phyloP scores from a whole-genome alignment of 768 basidiomycete genomes.

The Lactarius trivialis region DNA sequence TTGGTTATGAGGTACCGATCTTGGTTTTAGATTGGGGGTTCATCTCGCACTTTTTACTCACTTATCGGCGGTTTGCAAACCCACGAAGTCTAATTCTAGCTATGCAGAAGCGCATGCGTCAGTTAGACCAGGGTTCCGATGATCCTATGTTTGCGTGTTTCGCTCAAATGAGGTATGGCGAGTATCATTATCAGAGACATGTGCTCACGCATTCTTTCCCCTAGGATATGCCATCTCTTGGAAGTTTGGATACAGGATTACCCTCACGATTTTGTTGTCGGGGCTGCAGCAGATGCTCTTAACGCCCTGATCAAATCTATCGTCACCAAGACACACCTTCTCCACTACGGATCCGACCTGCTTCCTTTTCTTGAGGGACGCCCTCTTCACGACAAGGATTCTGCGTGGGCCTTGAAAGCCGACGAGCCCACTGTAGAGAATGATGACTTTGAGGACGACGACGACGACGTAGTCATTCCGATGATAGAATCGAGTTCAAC shows the following conservation, averaged over 20 bases:
- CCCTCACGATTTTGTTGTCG: slow-evolving; percentile 74
- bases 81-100: slow-evolving; percentile 75
- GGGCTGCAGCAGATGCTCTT: slow-evolving; percentile 65
- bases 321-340: slow-evolving; percentile 68
- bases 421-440: slow-evolving; percentile 53
- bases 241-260: slow-evolving; percentile 74
- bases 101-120: slow-evolving; percentile 82
- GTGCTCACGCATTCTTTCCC: slow-evolving; percentile 3
- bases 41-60: slow-evolving; percentile 74
- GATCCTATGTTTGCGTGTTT: slow-evolving; percentile 85
- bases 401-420: slow-evolving; percentile 65
- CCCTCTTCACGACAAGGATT: slow-evolving; percentile 61
- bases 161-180: slow-evolving; percentile 73
- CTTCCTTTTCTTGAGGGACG: slow-evolving; percentile 72
- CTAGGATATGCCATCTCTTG: slow-evolving; percentile 72
- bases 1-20: slow-evolving; percentile 3
- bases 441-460: slow-evolving; percentile 45
- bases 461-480: slow-evolving; percentile 39
- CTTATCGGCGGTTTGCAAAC: slow-evolving; percentile 75
- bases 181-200: not conserved
- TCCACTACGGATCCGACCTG: slow-evolving; percentile 81
- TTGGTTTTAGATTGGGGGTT: slow-evolving; percentile 57
- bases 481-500: slow-evolving; percentile 26
- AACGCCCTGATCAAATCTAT: slow-evolving; percentile 73
- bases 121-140: slow-evolving; percentile 60